A percentile compares a stretch with the other conserved stretches of the same genome.
Conservation (phyloP, 2,329 filamentous ascomycete species). For the Penicillium concentricum region DNA sequence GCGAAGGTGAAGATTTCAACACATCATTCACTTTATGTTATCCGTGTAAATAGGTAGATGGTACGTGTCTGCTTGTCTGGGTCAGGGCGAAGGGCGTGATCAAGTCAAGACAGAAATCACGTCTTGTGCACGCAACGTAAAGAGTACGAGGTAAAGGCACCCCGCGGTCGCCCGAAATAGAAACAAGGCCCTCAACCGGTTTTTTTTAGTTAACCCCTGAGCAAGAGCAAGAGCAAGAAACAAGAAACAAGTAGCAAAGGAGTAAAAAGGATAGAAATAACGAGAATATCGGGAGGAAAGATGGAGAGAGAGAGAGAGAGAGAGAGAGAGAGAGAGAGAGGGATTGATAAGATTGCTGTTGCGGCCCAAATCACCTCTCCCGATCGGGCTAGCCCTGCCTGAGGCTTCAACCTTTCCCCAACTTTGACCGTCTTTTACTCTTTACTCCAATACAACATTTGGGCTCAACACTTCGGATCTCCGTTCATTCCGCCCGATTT, state of each 20-base stretch:
- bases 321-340: conserved; percentile 1
- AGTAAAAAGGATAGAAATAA: neutral
- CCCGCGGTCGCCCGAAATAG: neutral
- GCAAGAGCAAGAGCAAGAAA: neutral
- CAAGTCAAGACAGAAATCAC: neutral
- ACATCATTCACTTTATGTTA: conserved; percentile 11
- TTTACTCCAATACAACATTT: conserved; percentile 1
- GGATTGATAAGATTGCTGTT: conserved; percentile 18
- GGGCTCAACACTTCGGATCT: neutral
- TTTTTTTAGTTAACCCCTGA: neutral
- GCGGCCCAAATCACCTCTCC: conserved; percentile 27
- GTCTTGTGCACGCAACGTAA: neutral
- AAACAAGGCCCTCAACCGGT: neutral
- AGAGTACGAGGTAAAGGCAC: neutral
- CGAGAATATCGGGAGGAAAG: neutral
- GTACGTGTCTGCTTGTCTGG: neutral
- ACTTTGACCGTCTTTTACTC: conserved; percentile 8
- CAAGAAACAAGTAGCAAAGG: neutral
- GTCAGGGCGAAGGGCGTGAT: neutral
- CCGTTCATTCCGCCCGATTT: neutral
- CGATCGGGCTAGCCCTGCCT: conserved; percentile 26
- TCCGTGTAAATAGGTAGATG: neutral
- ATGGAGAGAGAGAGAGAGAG: neutral
- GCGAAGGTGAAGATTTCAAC: conserved; percentile 17
- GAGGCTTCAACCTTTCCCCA: conserved; percentile 12